phyloP scores from a whole-genome alignment of 2,329 filamentous ascomycete species.

The Zasmidium citrigriseum region DNA sequence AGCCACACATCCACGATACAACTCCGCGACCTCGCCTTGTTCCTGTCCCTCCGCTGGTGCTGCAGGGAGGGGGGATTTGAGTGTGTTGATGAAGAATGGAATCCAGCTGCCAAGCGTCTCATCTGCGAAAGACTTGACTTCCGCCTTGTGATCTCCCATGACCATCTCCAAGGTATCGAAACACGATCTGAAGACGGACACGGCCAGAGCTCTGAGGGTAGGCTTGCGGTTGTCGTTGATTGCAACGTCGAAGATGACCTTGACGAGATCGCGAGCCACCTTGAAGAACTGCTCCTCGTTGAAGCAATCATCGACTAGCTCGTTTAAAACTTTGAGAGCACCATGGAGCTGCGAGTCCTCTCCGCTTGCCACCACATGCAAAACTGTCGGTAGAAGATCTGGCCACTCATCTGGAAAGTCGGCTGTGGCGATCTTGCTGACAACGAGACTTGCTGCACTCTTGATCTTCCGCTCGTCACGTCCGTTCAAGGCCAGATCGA shows the following conservation, averaged over 20 bases:
- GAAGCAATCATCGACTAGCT: slow-evolving; percentile 90
- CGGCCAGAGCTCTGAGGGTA: slow-evolving; percentile 74
- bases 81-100: slow-evolving; percentile 78
- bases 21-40: slow-evolving; percentile 60
- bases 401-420: slow-evolving; percentile 97
- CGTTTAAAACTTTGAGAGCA: slow-evolving; percentile 80
- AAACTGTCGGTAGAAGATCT: slow-evolving; percentile 76
- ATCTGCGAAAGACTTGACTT: slow-evolving; percentile 86
- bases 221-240: slow-evolving; percentile 73
- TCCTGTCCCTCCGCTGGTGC: slow-evolving; percentile 63
- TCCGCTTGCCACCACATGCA: slow-evolving; percentile 74
- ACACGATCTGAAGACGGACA: slow-evolving; percentile 86
- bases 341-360: slow-evolving; percentile 83
- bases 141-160: slow-evolving; percentile 84
- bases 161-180: slow-evolving; percentile 97
- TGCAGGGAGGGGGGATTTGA: slow-evolving; percentile 72
- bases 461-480: slow-evolving; percentile 82
- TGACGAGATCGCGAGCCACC: slow-evolving; percentile 82
- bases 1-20: slow-evolving; percentile 79
- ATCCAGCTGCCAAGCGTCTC: slow-evolving; percentile 79
- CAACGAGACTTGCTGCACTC: slow-evolving; percentile 80
- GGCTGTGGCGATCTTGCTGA: slow-evolving; percentile 89
- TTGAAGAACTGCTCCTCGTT: slow-evolving; percentile 94
- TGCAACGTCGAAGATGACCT: slow-evolving; percentile 79
- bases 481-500: slow-evolving; percentile 75